Percentiles rank a stretch among this genome's conserved stretches.
These are phyloP conservation scores for Rhododendron henanense DNA, from an alignment of 148 eudicot species.

Conservation along the genomic window DNA sequence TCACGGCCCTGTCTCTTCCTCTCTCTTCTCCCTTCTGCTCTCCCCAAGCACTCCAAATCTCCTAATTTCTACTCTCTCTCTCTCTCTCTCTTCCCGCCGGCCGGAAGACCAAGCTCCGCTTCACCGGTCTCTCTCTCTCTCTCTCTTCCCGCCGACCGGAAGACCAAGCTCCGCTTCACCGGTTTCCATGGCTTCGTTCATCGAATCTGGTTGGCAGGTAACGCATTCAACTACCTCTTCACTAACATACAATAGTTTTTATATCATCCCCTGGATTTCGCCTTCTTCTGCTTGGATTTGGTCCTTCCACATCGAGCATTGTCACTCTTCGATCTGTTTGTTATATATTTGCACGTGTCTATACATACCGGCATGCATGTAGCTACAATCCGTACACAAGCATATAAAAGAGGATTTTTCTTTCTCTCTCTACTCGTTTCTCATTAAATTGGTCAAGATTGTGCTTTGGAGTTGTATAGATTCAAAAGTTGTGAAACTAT, in stretches of 20 bases:
- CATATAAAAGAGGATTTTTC: background rate
- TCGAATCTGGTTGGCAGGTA: conserved; percentile 18
- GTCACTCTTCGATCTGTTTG: background rate
- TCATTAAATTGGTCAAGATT: background rate
- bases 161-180: background rate
- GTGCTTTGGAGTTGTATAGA: background rate
- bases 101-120: background rate
- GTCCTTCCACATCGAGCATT: background rate
- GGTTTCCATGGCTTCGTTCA: conserved; percentile 13
- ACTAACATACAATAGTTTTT: background rate
- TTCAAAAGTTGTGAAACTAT: background rate
- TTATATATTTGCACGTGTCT: background rate
- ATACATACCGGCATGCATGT: background rate
- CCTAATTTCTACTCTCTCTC: background rate
- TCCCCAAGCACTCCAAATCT: background rate
- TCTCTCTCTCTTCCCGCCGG: background rate
- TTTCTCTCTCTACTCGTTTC: background rate
- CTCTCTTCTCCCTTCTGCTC: background rate
- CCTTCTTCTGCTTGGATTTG: background rate
- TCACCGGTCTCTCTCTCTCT: background rate
- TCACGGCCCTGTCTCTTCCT: background rate
- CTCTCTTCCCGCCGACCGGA: background rate
- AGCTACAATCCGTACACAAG: background rate
- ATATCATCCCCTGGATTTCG: conserved; percentile 4
- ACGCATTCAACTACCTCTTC: background rate